Percentiles rank a stretch among this genome's conserved stretches.
Conservation (phyloP, 1,284 basidiomycete species). For the Cerioporus squamosus region DNA sequence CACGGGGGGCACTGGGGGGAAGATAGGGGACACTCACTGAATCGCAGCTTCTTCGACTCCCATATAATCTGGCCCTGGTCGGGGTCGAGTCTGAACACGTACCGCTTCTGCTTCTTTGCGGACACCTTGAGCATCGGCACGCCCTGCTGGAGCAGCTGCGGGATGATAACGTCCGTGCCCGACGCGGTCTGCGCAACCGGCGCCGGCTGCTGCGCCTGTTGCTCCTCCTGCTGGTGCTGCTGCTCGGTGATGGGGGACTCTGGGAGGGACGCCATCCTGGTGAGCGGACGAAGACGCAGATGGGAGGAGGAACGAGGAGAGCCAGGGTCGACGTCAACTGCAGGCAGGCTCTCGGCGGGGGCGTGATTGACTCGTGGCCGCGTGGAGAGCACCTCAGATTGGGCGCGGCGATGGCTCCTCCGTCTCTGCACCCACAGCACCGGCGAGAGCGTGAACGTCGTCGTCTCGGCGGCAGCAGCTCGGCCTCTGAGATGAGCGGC, state of each 20-base stretch:
- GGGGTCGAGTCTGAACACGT: conserved; percentile 76
- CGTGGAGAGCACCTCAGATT: conserved; percentile 25
- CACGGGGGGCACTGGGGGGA: conserved; percentile 5
- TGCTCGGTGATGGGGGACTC: conserved; percentile 8
- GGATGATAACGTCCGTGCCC: conserved; percentile 48
- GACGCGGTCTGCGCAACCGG: conserved; percentile 27
- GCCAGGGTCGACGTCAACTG: not conserved
- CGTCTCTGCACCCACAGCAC: conserved; percentile 17
- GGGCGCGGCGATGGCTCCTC: conserved; percentile 25
- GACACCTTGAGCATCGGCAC: conserved; percentile 89
- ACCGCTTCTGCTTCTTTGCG: conserved; percentile 79
- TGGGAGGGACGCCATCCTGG: conserved; percentile 16
- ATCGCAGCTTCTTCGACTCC: conserved; percentile 78
- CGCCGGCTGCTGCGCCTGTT: not conserved
- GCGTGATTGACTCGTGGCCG: conserved; percentile 21
- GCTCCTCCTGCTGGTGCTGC: not conserved
- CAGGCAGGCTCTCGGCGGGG: conserved; percentile 6
- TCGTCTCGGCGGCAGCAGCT: not conserved
- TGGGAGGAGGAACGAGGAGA: conserved; percentile 5
- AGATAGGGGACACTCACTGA: conserved; percentile 57
- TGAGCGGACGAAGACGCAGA: conserved; percentile 4
- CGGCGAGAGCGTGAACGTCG: conserved; percentile 18
- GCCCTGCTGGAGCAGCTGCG: conserved; percentile 59
- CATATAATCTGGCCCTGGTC: conserved; percentile 85
- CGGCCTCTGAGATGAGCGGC: conserved; percentile 11